These are phyloP conservation scores for Bipolaris zeicola DNA, from an alignment of 2,329 filamentous ascomycete species.

Conservation along the genomic window DNA sequence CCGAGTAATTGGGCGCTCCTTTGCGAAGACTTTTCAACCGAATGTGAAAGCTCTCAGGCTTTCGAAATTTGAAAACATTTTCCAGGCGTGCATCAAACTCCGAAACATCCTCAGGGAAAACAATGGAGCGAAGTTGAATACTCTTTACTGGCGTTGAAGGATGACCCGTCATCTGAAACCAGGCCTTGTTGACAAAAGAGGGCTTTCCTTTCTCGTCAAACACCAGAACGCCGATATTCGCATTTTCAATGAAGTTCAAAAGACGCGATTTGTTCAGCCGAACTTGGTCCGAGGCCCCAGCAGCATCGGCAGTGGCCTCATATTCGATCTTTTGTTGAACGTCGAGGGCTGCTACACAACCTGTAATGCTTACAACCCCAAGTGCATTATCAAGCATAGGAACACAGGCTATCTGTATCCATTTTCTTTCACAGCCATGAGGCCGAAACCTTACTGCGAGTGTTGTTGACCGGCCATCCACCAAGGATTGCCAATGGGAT, in stretches of 20 bases:
- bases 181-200: constrained; percentile 5
- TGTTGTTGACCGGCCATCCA: background rate
- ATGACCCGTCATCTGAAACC: constrained; percentile 7
- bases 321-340: background rate
- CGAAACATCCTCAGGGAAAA: constrained; percentile 1
- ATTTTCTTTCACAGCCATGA: background rate
- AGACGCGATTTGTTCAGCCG: background rate
- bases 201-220: background rate
- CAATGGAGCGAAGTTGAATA: background rate
- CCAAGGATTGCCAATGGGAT: background rate
- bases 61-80: background rate
- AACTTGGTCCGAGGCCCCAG: background rate
- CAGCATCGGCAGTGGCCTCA: background rate
- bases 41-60: background rate
- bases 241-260: constrained; percentile 3
- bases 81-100: background rate
- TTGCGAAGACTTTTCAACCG: background rate
- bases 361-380: constrained; percentile 2
- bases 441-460: background rate
- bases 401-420: constrained; percentile 5
- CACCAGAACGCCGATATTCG: background rate
- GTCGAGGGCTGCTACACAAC: constrained; percentile 1
- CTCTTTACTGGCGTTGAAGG: background rate
- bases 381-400: constrained; percentile 1
- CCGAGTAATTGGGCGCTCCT: background rate